Base-by-base conservation (phyloP, 257 asterid genomes). In the Eucommia ulmoides region DNA sequence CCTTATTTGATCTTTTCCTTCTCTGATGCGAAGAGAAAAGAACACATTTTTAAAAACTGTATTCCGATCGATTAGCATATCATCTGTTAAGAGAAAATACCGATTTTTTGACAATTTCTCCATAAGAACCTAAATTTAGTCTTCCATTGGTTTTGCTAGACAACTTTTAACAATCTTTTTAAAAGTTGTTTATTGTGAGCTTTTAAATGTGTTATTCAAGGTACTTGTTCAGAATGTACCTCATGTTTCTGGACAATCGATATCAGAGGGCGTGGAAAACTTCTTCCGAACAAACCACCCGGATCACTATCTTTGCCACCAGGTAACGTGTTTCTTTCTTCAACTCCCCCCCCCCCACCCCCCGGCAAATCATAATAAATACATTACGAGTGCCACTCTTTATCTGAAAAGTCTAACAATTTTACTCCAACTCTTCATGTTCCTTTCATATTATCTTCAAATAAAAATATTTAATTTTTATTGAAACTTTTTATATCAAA, bases 141-240 rank as follows among this genome's bases (percentile, higher is more conserved):
- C 7, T 1, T n/a, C 33, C 20, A 19, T n/a, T 22, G 17, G 22
- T 59, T 25, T 21, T 8, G 42, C 26, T 49, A 19, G 23, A 57
- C 45, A 41, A 20, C 20, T 15, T 38, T 51, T 41, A 16, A 20
- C 23, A 20, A 20, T n/a, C n/a, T n/a, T n/a, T n/a, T n/a, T n/a
- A n/a, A n/a, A n/a, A 16, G 41, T 22, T 8, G 18, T 16, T 1
- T n/a, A 35, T 38, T 16, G 23, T 50, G 24, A 47, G 41, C 53
- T 61, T 22, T 35, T 41, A 55, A 18, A 45, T 35, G 16, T 51
- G 50, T 23, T 60, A 56, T 54, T 42, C 52, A 87, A 91, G 96
- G 98, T 91, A 66, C 93, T 91, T 63, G 94, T 91, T 29, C 71
- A 86, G 67, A 83, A 83, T 55, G 81, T 91, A 55, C 99, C 99